Evolutionary conservation across 2,329 filamentous ascomycete species (phyloP), one percentile per base, ranked within the genome.

Genomic region (Helotiales sp.): DNA sequence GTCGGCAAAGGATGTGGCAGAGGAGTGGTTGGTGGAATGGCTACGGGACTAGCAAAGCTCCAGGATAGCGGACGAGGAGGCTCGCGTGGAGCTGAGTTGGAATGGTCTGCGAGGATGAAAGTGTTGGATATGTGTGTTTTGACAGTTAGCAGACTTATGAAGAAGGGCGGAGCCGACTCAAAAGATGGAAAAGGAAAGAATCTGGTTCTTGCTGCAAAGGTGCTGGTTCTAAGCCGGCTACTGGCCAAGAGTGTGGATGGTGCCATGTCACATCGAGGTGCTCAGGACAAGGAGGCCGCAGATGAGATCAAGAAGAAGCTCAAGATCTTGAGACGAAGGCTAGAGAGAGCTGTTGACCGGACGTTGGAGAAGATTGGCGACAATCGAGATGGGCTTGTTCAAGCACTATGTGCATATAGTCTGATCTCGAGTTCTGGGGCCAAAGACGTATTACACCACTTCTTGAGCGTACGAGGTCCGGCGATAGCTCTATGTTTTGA

Each of bases 1-100:
- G 88, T 96, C 76, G 90, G 91, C 46, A 83, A 83, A 40, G 83
- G 84, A 56, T 97, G 93, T 74, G 92, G 93, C 52, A 83, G 90
- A 34, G 77, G 81, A 52, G 79, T 87, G 25, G 79, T 96, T 24
- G 86, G 86, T 24, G 81, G 78, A 63, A 91, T 92, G 71, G 81
- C 81, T 44, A 69, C 74, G 31, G 80, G 89, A 59, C 70, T 90
- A 61, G 75, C 73, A 1, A 74, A 70, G 2, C 83, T 87, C 63
- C 70, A 72, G 30, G 66, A 30, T 33, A 58, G 22, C 66, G 68
- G 8, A 63, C 67, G 19, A 65, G 51, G 54, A 64, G 56, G 66
- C 63, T 55, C 64, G 67, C 54, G 34, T 66, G 72, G 57, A 38
- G 63, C 63, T 10, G 60, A 65, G 30, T 30, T 70, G 48, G 56